These are phyloP conservation scores for Castanea crenata DNA, from an alignment of 306 rosid genomes.

Conservation along the genomic window DNA sequence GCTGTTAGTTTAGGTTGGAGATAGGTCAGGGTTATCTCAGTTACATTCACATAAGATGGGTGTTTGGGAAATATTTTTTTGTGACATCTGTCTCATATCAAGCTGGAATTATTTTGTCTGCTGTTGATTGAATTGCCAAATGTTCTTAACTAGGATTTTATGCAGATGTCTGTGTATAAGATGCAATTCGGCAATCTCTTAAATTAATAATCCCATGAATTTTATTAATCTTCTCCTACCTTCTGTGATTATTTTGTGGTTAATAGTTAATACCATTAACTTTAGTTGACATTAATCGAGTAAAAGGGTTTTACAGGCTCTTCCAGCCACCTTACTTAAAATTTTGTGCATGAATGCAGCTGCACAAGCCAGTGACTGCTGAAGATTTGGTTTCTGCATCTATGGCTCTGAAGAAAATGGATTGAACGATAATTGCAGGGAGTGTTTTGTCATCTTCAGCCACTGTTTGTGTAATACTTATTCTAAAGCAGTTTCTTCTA, in stretches of 20 bases:
- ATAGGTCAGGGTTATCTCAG: neutral
- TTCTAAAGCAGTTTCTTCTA: neutral
- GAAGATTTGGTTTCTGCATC: constrained; percentile 74
- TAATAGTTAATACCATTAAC: neutral
- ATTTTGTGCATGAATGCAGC: constrained; percentile 45
- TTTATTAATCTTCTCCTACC: neutral
- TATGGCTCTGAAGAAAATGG: constrained; percentile 39
- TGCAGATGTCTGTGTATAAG: neutral
- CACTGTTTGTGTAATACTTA: neutral
- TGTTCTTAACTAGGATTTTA: neutral
- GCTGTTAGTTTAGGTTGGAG: neutral
- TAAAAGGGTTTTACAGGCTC: neutral
- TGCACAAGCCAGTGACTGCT: constrained; percentile 71
- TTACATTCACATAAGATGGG: neutral
- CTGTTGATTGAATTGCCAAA: neutral
- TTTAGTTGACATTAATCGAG: neutral
- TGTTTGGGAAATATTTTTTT: neutral
- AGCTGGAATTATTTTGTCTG: neutral
- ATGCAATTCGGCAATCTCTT: neutral
- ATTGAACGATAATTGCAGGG: constrained; percentile 9
- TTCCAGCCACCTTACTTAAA: neutral
- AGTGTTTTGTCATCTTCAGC: constrained; percentile 1
- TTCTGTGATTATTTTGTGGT: neutral
- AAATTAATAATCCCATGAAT: neutral
- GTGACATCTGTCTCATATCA: neutral